Evolutionary conservation across 1,139 yeast genomes (phyloP).

Genomic region (Geotrichum reessii): DNA sequence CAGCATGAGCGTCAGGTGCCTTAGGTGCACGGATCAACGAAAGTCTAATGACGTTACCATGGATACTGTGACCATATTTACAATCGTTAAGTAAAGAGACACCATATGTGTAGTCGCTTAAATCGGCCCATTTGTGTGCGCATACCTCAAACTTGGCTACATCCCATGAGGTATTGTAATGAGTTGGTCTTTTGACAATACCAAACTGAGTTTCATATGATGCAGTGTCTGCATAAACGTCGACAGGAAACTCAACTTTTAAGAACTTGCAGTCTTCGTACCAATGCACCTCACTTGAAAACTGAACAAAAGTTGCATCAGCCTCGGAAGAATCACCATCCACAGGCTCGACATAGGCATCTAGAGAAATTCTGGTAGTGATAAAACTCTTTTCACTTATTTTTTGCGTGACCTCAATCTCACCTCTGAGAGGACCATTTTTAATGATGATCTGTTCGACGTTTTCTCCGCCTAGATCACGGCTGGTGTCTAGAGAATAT

Average conservation of each 20-base stretch:
- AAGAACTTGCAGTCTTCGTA: conserved; percentile 80
- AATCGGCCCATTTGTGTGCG: conserved; percentile 89
- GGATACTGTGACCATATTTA: conserved; percentile 88
- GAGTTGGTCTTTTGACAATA: conserved; percentile 84
- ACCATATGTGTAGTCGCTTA: conserved; percentile 80
- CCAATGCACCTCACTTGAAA: conserved; percentile 75
- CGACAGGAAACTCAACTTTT: conserved; percentile 92
- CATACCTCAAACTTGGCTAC: conserved; percentile 94
- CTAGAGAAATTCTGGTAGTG: conserved; percentile 64
- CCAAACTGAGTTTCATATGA: conserved; percentile 93
- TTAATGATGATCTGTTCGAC: conserved; percentile 41
- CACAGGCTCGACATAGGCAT: conserved; percentile 43
- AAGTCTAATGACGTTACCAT: conserved; percentile 80
- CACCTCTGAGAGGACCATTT: conserved; percentile 54
- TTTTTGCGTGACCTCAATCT: conserved; percentile 52
- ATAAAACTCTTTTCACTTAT: conserved; percentile 55
- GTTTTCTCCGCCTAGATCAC: conserved; percentile 45
- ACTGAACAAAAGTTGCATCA: conserved; percentile 42
- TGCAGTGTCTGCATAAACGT: conserved; percentile 67
- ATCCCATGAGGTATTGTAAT: conserved; percentile 92
- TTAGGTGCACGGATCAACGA: conserved; percentile 81
- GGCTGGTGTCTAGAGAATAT: conserved; percentile 66
- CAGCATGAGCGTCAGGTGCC: conserved; percentile 88
- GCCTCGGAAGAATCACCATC: conserved; percentile 27
- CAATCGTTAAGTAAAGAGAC: conserved; percentile 79